phyloP scores from a whole-genome alignment of 352 stramenopile genomes.

The Pythium utonaiense region DNA sequence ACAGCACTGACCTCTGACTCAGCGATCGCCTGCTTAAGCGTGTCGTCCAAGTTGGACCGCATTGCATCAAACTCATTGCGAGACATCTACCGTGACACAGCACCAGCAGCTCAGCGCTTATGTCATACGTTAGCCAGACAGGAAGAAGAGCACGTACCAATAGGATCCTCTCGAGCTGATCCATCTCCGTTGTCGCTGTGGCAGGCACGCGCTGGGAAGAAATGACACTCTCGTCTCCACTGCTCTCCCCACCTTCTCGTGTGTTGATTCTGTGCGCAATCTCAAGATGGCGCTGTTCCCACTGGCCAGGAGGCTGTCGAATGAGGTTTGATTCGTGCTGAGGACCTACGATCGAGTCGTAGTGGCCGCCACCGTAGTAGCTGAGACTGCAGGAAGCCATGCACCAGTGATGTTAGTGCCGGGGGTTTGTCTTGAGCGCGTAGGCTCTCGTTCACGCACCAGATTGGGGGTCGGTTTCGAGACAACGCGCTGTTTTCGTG shows the following conservation, averaged over 20 bases:
- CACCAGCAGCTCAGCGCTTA: background rate
- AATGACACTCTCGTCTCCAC: slow-evolving; percentile 11
- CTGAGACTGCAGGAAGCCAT: slow-evolving; percentile 50
- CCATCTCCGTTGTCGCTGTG: slow-evolving; percentile 45
- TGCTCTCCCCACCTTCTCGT: slow-evolving; percentile 28
- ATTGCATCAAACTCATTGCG: slow-evolving; percentile 75
- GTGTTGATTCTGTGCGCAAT: slow-evolving; percentile 73
- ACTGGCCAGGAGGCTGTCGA: slow-evolving; percentile 52
- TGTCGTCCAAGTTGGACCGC: slow-evolving; percentile 73
- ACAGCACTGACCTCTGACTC: slow-evolving; percentile 31
- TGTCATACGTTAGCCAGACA: background rate
- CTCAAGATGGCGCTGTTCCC: slow-evolving; percentile 63
- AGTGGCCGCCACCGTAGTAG: slow-evolving; percentile 91
- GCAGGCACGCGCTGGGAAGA: slow-evolving; percentile 10
- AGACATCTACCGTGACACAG: slow-evolving; percentile 42
- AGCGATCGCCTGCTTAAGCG: slow-evolving; percentile 55
- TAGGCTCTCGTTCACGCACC: slow-evolving; percentile 26
- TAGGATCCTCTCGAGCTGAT: slow-evolving; percentile 65
- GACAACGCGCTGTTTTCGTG: slow-evolving; percentile 71
- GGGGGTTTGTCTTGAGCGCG: background rate
- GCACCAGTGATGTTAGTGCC: background rate
- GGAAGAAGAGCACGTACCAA: slow-evolving; percentile 31
- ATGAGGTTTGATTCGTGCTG: slow-evolving; percentile 58
- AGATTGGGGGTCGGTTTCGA: slow-evolving; percentile 61
- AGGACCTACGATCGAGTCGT: slow-evolving; percentile 81